A percentile compares a stretch with the other conserved stretches of the same genome.
Conservation (phyloP, 345 rosid species). For the Hypericum androsaemum region DNA sequence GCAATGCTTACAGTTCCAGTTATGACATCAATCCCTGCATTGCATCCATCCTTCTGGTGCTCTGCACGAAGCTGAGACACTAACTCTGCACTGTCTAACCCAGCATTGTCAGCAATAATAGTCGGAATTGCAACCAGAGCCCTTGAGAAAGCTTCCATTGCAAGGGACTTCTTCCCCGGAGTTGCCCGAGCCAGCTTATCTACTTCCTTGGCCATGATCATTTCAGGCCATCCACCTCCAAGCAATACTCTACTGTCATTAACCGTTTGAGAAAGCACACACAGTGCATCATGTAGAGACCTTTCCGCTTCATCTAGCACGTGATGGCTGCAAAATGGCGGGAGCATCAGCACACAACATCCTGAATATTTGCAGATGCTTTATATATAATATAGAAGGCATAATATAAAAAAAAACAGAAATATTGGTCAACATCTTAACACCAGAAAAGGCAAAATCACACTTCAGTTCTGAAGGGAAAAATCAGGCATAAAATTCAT, state of each 20-base stretch:
- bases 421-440: background rate
- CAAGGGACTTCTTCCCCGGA: conserved; percentile 94
- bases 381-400: too few species aligned
- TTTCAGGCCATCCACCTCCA: conserved; percentile 99
- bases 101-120: conserved; percentile 91
- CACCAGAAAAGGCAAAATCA: background rate
- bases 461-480: too few species aligned
- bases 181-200: conserved; percentile 90
- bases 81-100: conserved; percentile 94
- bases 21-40: conserved; percentile 81
- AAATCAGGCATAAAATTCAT: too few species aligned
- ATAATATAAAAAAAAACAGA: background rate
- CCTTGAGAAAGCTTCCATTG: conserved; percentile 85
- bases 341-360: too few species aligned
- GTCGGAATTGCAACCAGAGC: conserved; percentile 84
- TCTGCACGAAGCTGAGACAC: conserved; percentile 96
- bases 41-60: conserved; percentile 73
- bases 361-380: too few species aligned
- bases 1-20: conserved; percentile 71
- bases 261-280: conserved; percentile 92
- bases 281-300: conserved; percentile 91
- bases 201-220: conserved; percentile 97
- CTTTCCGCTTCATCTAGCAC: conserved; percentile 98
- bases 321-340: conserved; percentile 52
- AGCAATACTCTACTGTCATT: conserved; percentile 82